phyloP scores from a whole-genome alignment of 352 stramenopile species.

The Peronosclerospora sorghi region DNA sequence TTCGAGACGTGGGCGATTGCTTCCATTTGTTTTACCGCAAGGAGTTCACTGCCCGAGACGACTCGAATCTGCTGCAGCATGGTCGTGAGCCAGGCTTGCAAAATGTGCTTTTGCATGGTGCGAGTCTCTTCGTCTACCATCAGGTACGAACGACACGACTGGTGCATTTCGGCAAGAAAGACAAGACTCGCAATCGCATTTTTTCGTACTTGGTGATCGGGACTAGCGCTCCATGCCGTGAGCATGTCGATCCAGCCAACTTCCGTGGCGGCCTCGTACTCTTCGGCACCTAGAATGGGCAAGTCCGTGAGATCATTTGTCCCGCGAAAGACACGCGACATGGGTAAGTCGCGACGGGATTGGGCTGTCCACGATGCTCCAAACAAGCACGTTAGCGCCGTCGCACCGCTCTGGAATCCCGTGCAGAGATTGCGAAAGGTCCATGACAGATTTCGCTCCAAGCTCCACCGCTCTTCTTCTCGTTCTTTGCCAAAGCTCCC shows the following conservation, averaged over 20 bases:
- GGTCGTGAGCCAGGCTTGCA: constrained; percentile 69
- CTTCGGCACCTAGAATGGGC: constrained; percentile 55
- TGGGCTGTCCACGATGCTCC: constrained; percentile 27
- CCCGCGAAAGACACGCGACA: constrained; percentile 51
- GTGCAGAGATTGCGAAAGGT: constrained; percentile 56
- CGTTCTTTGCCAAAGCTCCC: constrained; percentile 5
- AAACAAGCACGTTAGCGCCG: constrained; percentile 34
- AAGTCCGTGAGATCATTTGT: constrained; percentile 54
- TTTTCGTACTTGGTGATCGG: constrained; percentile 35
- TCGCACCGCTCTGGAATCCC: constrained; percentile 38
- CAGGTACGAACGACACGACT: background rate
- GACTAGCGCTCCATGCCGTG: constrained; percentile 55
- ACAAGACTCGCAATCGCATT: constrained; percentile 65
- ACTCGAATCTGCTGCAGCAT: no score
- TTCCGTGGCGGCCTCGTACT: constrained; percentile 64
- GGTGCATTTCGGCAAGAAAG: constrained; percentile 38
- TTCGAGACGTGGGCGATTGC: no score
- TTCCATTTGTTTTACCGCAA: no score
- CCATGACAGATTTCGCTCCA: constrained; percentile 28
- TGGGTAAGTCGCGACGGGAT: constrained; percentile 46
- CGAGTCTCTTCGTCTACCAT: constrained; percentile 12
- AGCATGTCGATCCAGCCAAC: constrained; percentile 79
- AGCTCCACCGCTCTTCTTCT: constrained; percentile 8
- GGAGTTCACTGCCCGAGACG: constrained; percentile 49
- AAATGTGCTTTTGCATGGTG: constrained; percentile 47